Evolutionary conservation across 805 yeast species (phyloP), one percentile per base, ranked within the genome.

Genomic region (Teunomyces atbi): DNA sequence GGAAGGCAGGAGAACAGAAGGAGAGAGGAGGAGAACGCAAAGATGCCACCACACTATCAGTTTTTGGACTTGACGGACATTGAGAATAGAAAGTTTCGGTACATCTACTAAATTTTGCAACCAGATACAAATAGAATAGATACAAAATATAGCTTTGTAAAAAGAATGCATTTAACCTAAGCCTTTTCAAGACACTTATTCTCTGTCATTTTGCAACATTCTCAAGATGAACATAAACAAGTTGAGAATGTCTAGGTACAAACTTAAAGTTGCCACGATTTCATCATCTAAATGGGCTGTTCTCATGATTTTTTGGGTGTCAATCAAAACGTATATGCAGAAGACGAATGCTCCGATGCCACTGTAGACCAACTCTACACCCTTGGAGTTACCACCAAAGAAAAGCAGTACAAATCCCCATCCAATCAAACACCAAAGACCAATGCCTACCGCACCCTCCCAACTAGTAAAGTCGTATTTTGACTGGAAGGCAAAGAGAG

Each of bases 161-260:
- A 23, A 23, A 6, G 11, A 4, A 23, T 23, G 26, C 26, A 23
- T 23, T 23, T 23, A 19, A 19, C 20, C 20, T 23, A 7, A 19
- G 5, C 20, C 20, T 4, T 5, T 5, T 19, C 11, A 23, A 23
- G 7, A 23, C 26, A 23, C 10, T 15, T 26, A 41, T 23, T 49
- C 46, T 16, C 48, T 35, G 29, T 53, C 44, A 42, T 57, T 57
- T 18, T 73, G 68, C 54, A 88, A 67, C 34, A 89, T 76, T 51
- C 95, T 74, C 61, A 89, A 75, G 49, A 90, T 82, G 65, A 80
- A 82, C 52, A 89, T 62, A 71, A 89, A 90, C 66, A 89, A 74
- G 66, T 89, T 89, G 66, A 90, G 73, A 40, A 89, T 79, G 62
- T 89, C 97, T 72, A 89, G 75, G 63, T 90, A 89, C 51, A 90